Base-by-base conservation (phyloP, 345 rosid species). In the Citrus australasica region DNA sequence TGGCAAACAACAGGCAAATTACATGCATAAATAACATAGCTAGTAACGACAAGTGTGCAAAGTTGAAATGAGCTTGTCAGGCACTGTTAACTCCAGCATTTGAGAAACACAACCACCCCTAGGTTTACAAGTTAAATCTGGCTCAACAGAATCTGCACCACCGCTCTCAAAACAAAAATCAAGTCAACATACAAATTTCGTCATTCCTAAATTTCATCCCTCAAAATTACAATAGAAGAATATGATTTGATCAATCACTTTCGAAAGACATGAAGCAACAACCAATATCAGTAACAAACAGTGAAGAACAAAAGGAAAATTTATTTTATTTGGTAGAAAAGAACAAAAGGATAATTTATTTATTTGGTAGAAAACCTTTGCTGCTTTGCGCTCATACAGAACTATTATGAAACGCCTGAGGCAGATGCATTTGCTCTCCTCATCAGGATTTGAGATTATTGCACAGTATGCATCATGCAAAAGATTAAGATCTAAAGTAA, bases 361-460 rank as follows among this genome's bases (percentile, higher is more conserved):
- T 9, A 67, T 32, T 33, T 33, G 46, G 72, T 37, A 82, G 67
- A 80, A 55, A 78, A 96, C 99, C 99, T 96, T 94, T 79, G 90
- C 82, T 76, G 89, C 92, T 81, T 92, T 93, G 48, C 87, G 92
- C 83, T 96, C 99, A 83, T 81, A 89, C 56, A 96, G 93, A 86
- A 94, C 97, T 28, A 88, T 92, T 65, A 94, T 87, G 82, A 96
- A 91, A 76, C 97, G 97, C 88, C 98, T 91, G 87, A 92, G 83
- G 88, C 99, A 96, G 78, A 94, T 94, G 78, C 87, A 86, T 83
- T 94, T 96, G 92, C 89, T 94, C 77, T 96, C 99, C 83, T 94
- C 99, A 64, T 96, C 97, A 63, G 99, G 99, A 89, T 96, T 96
- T 77, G 99, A 94, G 80, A 96, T 88, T 80, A 96, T 90, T 61